Evolutionary conservation across 2,329 filamentous ascomycete genomes (phyloP), one percentile per base, ranked within the genome.

Genomic region (Thielaviopsis ethacetica): DNA sequence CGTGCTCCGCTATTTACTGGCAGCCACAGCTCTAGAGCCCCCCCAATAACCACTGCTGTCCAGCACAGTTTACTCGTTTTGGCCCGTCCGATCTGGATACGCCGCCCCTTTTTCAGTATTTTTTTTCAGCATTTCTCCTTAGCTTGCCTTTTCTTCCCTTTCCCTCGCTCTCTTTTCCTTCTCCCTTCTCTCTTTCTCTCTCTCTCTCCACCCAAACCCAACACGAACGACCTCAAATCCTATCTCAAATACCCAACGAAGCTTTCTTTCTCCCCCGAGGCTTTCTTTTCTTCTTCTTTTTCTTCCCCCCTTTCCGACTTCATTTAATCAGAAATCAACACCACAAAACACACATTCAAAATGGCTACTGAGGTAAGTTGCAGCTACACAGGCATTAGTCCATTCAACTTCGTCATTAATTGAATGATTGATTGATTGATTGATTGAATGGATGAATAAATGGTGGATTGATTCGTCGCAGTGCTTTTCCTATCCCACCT

Each of bases 321-420:
- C 56, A 38, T 53, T 57, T 30, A 51, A 57, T 55, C 41, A 47
- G 41, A 47, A 47, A 47, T 59, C 54, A 51, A 54, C 56, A 44
- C 55, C 52, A 57, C 60, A 53, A 60, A 59, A 34, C 58, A 62
- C 61, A 60, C 57, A 65, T 63, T 67, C 71, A 79, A 68, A 70
- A 83, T 83, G 80, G 76, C 77, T 71, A 79, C 77, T 73, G 80
- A 83, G 75, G 80, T 83, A 78, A 68, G 79, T 76, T 44, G 55
- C 24, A 17, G 44, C 50, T 41, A 27, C 15, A 21, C 24, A 26
- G 41, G 13, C 19, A 34, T 56, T 62, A 56, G 53, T 53, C 54
- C 53, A 53, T 34, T 59, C 57, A 53, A 63, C 64, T 47, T 17
- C 3, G 15, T 47, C 41, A n/a, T 47, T n/a, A n/a, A 19, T 19